These are phyloP conservation scores for Rhinocladiella similis DNA, from an alignment of 2,329 filamentous ascomycete species.

Conservation along the genomic window DNA sequence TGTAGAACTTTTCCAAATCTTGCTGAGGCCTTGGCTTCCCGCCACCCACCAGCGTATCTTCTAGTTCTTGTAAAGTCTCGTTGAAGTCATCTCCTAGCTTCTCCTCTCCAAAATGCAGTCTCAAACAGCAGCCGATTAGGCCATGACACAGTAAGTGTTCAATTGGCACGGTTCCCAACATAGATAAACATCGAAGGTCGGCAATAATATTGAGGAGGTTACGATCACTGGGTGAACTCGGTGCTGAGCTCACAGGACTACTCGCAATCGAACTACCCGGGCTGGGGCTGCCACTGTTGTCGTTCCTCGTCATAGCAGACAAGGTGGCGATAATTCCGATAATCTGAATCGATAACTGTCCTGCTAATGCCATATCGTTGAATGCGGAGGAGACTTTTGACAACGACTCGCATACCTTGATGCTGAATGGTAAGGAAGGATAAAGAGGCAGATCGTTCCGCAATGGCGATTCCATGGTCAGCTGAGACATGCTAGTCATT, in stretches of 20 bases:
- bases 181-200: constrained; percentile 17
- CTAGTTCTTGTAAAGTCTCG: constrained; percentile 15
- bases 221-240: constrained; percentile 5
- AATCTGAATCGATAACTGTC: constrained; percentile 21
- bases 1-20: neutral
- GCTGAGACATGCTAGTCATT: constrained; percentile 15
- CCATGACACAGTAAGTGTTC: constrained; percentile 21
- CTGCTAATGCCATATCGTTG: constrained; percentile 20
- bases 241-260: constrained; percentile 5
- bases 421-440: constrained; percentile 18
- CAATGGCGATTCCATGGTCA: constrained; percentile 17
- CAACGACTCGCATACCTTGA: constrained; percentile 16
- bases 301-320: constrained; percentile 7
- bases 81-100: constrained; percentile 15
- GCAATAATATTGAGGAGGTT: constrained; percentile 14
- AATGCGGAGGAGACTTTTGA: constrained; percentile 18
- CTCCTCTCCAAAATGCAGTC: constrained; percentile 11
- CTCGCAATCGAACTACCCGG: neutral
- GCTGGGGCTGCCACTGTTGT: neutral
- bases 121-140: constrained; percentile 19
- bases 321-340: constrained; percentile 19
- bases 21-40: constrained; percentile 7
- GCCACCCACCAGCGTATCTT: constrained; percentile 15
- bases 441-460: constrained; percentile 21
- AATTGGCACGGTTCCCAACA: constrained; percentile 15